These are phyloP conservation scores for Hydrangea macrophylla DNA, from an alignment of 148 eudicot species.

Conservation along the genomic window DNA sequence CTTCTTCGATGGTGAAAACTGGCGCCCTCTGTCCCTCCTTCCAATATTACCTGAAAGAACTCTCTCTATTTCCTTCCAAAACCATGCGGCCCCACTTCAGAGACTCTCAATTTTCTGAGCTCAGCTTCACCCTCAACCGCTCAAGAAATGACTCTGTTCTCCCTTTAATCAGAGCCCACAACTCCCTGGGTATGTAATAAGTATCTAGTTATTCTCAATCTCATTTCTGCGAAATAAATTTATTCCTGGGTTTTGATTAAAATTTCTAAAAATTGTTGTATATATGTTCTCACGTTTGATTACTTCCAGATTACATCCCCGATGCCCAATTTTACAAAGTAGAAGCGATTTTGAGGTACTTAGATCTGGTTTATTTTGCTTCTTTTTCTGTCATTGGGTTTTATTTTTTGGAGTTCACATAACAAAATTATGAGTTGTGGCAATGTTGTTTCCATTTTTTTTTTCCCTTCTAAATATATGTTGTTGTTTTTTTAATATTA, in stretches of 20 bases:
- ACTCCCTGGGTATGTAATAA: constrained; percentile 26
- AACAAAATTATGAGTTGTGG: too few relatives aligned
- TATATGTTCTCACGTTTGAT: too few relatives aligned
- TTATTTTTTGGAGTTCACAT: neutral
- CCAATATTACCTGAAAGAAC: constrained; percentile 12
- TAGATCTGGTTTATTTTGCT: too few relatives aligned
- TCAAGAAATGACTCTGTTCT: constrained; percentile 17
- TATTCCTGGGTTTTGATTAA: too few relatives aligned
- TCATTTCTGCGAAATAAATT: too few relatives aligned
- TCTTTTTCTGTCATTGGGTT: too few relatives aligned
- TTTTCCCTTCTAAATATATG: neutral
- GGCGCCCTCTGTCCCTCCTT: constrained; percentile 14
- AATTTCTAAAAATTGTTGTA: too few relatives aligned
- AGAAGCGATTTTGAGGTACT: constrained; percentile 77
- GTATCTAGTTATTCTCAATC: neutral
- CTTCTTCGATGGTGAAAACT: constrained; percentile 17
- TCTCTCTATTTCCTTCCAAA: constrained; percentile 3
- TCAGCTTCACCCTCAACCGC: constrained; percentile 20
- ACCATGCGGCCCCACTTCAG: constrained; percentile 14
- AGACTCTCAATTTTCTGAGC: constrained; percentile 17
- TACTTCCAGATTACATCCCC: constrained; percentile 49
- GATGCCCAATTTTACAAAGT: constrained; percentile 81
- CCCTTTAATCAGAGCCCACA: constrained; percentile 51
- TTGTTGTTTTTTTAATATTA: too few relatives aligned
- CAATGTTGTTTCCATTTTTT: too few relatives aligned